Evolutionary conservation across 106 monocot genomes (phyloP).

Genomic region (Acorus gramineus): DNA sequence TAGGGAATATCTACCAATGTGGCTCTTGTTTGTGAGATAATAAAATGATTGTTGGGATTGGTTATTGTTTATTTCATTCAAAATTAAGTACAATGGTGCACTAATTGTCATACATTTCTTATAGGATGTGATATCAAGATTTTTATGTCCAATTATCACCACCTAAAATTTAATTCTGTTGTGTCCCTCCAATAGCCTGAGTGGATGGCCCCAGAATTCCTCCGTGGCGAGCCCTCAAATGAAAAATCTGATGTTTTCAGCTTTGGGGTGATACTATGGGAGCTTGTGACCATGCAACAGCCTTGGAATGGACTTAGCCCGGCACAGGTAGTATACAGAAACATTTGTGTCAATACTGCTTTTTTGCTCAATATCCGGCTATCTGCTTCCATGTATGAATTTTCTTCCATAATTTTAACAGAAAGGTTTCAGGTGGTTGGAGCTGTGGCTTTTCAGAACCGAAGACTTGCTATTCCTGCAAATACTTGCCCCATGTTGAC

Average conservation of each 20-base stretch:
- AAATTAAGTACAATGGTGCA: too few species aligned
- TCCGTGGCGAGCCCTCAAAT: conserved; percentile 73
- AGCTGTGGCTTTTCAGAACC: conserved; percentile 85
- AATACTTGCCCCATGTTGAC: conserved; percentile 42
- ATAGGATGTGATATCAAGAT: too few species aligned
- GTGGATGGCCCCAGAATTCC: conserved; percentile 90
- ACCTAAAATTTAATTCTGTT: too few species aligned
- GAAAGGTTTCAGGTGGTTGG: conserved; percentile 58
- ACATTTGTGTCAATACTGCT: neutral
- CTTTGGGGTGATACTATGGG: conserved; percentile 82
- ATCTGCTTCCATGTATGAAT: neutral
- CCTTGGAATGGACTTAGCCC: conserved; percentile 66
- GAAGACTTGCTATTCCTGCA: conserved; percentile 53
- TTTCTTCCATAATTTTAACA: too few species aligned
- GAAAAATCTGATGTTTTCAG: conserved; percentile 86
- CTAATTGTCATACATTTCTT: too few species aligned
- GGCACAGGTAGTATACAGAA: conserved; percentile 34
- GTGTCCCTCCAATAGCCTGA: conserved; percentile 43
- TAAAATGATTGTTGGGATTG: too few species aligned
- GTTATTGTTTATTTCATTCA: too few species aligned
- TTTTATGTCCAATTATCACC: too few species aligned
- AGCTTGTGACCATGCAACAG: conserved; percentile 72
- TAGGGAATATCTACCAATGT: too few species aligned
- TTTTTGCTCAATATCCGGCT: neutral
- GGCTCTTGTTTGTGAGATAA: too few species aligned